phyloP scores from a whole-genome alignment of 805 yeast genomes.

The Nakazawaea wickerhamii region DNA sequence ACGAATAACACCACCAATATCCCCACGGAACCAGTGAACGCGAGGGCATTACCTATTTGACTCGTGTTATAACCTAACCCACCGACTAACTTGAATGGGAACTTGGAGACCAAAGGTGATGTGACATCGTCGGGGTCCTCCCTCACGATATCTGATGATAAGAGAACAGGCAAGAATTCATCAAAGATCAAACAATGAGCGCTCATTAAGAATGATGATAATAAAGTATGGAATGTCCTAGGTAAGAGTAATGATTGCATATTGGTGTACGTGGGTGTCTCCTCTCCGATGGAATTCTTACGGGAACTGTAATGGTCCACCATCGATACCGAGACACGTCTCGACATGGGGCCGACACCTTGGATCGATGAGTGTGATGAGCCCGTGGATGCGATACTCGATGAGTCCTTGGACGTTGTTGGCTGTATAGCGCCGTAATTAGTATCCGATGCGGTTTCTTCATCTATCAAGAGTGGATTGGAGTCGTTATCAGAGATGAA shows the following conservation, averaged over 20 bases:
- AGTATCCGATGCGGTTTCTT: neutral
- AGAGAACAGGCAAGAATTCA: constrained; percentile 51
- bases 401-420: neutral
- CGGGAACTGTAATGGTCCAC: constrained; percentile 4
- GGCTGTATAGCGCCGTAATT: neutral
- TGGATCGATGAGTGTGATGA: constrained; percentile 4
- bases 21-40: constrained; percentile 51
- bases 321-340: constrained; percentile 9
- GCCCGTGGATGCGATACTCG: neutral
- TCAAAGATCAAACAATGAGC: constrained; percentile 44
- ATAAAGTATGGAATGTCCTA: constrained; percentile 12
- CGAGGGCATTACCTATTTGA: constrained; percentile 44
- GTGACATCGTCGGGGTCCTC: neutral
- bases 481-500: neutral
- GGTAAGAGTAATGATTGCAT: constrained; percentile 18
- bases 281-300: neutral
- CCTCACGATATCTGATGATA: constrained; percentile 17
- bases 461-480: neutral
- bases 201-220: constrained; percentile 35
- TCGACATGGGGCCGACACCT: constrained; percentile 10
- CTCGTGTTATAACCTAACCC: constrained; percentile 45
- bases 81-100: constrained; percentile 46
- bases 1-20: constrained; percentile 42
- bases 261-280: neutral
- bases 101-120: constrained; percentile 22